Conservation (phyloP, 768 basidiomycete species). For the Boletus barrowsii region DNA sequence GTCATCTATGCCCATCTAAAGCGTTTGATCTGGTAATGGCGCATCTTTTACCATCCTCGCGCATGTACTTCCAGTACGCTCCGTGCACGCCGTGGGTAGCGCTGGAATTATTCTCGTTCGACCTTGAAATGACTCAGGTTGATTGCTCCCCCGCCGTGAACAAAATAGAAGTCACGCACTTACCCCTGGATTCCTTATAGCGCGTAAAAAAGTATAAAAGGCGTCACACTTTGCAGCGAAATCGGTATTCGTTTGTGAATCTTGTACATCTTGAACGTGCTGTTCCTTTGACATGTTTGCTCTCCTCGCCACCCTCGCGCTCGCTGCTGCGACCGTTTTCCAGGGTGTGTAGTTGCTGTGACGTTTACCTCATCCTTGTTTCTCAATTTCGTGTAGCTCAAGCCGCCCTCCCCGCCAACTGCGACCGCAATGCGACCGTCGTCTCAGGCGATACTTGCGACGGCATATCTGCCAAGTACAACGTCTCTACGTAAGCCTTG, state of each 20-base stretch:
- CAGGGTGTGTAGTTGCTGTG: constrained; percentile 15
- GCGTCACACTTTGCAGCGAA: not conserved
- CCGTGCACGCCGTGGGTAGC: constrained; percentile 2
- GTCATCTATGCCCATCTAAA: no score
- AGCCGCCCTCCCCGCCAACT: constrained; percentile 38
- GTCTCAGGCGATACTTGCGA: constrained; percentile 60
- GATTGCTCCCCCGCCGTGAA: not conserved
- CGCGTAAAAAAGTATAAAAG: constrained; percentile 18
- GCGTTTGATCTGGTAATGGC: no score
- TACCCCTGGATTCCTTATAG: not conserved
- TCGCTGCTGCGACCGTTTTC: constrained; percentile 10
- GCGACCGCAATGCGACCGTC: constrained; percentile 62
- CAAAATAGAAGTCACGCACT: not conserved
- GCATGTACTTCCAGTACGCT: not conserved
- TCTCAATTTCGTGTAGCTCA: constrained; percentile 40
- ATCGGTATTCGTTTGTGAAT: not conserved
- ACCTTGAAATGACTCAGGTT: not conserved
- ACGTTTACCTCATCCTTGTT: not conserved
- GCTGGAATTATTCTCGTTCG: not conserved
- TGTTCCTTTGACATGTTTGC: constrained; percentile 15
- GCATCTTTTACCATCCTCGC: no score
- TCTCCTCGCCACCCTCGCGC: constrained; percentile 13
- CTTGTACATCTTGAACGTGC: not conserved
- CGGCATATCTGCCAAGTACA: constrained; percentile 56
- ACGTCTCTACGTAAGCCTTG: constrained; percentile 57